These are phyloP conservation scores for Tuber melanosporum DNA, from an alignment of 495 filamentous ascomycete genomes.

Conservation along the genomic window DNA sequence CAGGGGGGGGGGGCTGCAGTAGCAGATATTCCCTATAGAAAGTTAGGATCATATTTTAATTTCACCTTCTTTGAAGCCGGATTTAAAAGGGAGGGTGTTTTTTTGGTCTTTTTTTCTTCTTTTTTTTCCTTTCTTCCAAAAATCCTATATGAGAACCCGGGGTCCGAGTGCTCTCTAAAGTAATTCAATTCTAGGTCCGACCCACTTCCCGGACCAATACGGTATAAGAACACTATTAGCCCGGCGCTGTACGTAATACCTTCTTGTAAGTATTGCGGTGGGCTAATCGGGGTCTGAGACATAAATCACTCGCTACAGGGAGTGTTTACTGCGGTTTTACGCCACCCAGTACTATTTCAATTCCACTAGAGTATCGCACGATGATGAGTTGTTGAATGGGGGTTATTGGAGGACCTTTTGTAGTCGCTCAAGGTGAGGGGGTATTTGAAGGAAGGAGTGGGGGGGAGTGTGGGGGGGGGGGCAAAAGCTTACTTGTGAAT, in stretches of 20 bases:
- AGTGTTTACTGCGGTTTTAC: not conserved
- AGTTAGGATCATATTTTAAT: not conserved
- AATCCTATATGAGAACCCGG: not conserved
- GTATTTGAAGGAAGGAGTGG: not conserved
- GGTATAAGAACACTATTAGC: not conserved
- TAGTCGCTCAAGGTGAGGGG: not conserved
- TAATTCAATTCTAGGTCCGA: not conserved
- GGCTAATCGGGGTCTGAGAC: not conserved
- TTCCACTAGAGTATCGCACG: not conserved
- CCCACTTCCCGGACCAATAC: not conserved
- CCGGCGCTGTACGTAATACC: not conserved
- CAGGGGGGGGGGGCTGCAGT: not conserved
- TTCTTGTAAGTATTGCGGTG: not conserved
- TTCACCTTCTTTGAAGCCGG: not conserved
- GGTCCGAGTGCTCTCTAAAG: not conserved
- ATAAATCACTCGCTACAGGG: not conserved
- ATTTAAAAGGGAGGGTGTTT: not conserved
- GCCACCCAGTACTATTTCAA: not conserved
- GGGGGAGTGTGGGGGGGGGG: not conserved
- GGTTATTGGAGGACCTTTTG: not conserved
- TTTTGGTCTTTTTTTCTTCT: not conserved
- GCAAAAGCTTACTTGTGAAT: not conserved
- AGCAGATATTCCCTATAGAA: not conserved
- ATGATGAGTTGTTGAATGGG: not conserved
- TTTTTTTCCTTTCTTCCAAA: not conserved